Evolutionary conservation across 805 yeast genomes (phyloP), one percentile per base, ranked within the genome.

Genomic region (Cyberlindnera veronae): DNA sequence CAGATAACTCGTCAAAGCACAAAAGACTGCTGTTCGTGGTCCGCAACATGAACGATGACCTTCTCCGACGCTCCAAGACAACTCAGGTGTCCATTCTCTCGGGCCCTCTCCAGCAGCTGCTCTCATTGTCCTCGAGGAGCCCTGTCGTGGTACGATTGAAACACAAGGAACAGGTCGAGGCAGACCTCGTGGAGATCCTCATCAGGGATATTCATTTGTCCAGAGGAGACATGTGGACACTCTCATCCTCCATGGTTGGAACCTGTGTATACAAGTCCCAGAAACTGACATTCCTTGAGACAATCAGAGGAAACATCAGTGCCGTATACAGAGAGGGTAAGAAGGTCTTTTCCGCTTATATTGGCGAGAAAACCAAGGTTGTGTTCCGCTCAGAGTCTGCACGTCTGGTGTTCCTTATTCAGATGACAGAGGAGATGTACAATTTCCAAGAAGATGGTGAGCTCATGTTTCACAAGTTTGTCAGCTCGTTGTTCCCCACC

Each of bases 391-490:
- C 97, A 2, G 97, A 91, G 54, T 82, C 95, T 29, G 95, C 97
- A 2, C 77, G 84, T 41, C 66, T 91, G 41, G 76, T 87, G 13
- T 84, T 90, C 36, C 69, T 93, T 46, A 79, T 93, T 36, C 99
- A 93, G 58, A 78, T 90, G 46, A 85, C 97, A 1, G 75, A 84
- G 29, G 99, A 93, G 55, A 93, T 93, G 97, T 93, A 97, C 95
- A 88, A 89, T 60, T 93, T 93, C 61, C 98, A 93, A 62, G 96
- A 90, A 55, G 84, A 84, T 49, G 99, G 99, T 2, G 97, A 91
- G 56, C 84, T 90, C 39, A 77, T 88, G 76, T 91, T 91, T 60
- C 91, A 90, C 60, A 87, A 89, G 61, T 77, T 93, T 51, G 88
- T 93, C 33, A 90, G 91, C 58, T 84, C 95, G n/a, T 69, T 91